These are phyloP conservation scores for Omphalea diandra DNA, from an alignment of 441 rosid species.

Conservation along the genomic window DNA sequence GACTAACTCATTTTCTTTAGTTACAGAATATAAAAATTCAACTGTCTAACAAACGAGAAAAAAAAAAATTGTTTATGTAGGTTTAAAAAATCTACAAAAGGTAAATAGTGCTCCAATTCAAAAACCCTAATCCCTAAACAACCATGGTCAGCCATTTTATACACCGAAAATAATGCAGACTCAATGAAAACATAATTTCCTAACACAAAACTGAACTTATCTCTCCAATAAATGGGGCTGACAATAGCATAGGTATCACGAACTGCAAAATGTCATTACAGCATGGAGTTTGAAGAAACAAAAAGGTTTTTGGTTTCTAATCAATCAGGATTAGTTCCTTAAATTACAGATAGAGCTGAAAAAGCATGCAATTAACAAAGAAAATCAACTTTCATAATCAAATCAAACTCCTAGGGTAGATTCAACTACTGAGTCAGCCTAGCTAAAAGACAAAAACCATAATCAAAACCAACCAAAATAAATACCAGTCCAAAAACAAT, in stretches of 20 bases:
- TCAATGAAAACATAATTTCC: not conserved
- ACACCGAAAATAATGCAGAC: not conserved
- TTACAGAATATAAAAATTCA: not conserved
- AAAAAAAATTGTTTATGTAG: not conserved
- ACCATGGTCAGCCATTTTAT: not conserved
- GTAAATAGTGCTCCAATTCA: not conserved
- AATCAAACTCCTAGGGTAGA: not conserved
- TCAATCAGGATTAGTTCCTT: no score
- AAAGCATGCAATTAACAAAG: not conserved
- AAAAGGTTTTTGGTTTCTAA: no score
- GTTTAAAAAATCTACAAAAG: not conserved
- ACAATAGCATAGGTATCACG: not conserved
- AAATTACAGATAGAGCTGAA: not conserved
- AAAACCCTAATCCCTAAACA: not conserved
- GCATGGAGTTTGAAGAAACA: no score
- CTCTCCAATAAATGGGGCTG: not conserved
- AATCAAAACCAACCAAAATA: not conserved
- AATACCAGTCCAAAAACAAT: not conserved
- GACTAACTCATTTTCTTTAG: not conserved
- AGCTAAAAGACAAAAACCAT: constrained; percentile 1
- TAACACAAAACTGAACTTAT: not conserved
- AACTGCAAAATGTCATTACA: no score
- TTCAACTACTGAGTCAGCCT: not conserved
- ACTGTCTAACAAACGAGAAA: not conserved
- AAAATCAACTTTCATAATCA: not conserved